These are phyloP conservation scores for Phyllosticta capitalensis DNA, from an alignment of 2,329 filamentous ascomycete species.

Conservation along the genomic window DNA sequence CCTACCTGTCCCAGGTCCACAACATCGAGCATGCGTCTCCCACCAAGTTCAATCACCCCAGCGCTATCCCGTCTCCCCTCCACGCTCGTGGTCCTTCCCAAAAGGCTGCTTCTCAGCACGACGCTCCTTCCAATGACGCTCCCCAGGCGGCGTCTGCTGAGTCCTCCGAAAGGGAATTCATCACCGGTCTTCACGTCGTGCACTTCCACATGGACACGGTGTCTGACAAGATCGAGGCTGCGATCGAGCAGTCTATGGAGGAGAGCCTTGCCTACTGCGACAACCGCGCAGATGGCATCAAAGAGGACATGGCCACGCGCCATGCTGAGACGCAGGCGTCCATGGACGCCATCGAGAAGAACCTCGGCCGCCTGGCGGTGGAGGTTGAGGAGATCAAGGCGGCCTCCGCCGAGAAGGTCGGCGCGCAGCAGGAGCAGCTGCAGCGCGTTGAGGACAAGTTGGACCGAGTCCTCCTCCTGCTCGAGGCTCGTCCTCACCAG, in stretches of 20 bases:
- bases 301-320: constrained; percentile 15
- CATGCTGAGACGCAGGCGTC: constrained; percentile 21
- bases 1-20: constrained; percentile 8
- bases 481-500: neutral
- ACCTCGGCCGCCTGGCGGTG: constrained; percentile 15
- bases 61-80: constrained; percentile 21
- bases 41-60: constrained; percentile 14
- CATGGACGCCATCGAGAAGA: constrained; percentile 18
- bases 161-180: constrained; percentile 4
- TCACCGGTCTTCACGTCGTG: constrained; percentile 27
- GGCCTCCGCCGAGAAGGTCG: constrained; percentile 19
- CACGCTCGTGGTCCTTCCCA: neutral
- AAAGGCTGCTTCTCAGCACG: neutral
- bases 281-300: constrained; percentile 7
- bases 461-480: neutral
- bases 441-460: constrained; percentile 14
- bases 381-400: constrained; percentile 17
- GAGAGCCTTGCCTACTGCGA: constrained; percentile 14
- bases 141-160: too few species aligned
- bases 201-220: constrained; percentile 28
- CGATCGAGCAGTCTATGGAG: constrained; percentile 12
- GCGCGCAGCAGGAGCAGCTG: constrained; percentile 20
- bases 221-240: neutral
- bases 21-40: neutral
- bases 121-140: neutral